A percentile compares a stretch with the other conserved stretches of the same genome.
Conservation (phyloP, 108 stramenopile genomes). For the Skeletonema potamos region DNA sequence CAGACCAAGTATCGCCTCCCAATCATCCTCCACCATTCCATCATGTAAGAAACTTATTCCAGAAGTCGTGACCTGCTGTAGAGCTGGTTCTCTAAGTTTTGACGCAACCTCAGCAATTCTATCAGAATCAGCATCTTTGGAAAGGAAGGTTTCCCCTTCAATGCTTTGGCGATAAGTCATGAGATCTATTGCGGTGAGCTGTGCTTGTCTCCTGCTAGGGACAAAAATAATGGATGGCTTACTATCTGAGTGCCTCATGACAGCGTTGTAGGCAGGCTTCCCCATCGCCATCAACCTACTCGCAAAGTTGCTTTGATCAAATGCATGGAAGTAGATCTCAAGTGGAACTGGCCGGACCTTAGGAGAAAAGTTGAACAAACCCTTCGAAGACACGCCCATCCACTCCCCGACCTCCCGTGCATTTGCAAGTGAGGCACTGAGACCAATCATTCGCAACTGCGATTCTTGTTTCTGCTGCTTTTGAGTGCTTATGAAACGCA, state of each 20-base stretch:
- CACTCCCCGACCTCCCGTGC: constrained; percentile 97
- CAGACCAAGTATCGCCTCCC: constrained; percentile 65
- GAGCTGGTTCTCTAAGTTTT: constrained; percentile 75
- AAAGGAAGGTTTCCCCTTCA: constrained; percentile 54
- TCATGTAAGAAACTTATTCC: constrained; percentile 95
- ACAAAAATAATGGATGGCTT: constrained; percentile 91
- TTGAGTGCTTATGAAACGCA: constrained; percentile 91
- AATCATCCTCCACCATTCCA: constrained; percentile 87
- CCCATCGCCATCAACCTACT: constrained; percentile 95
- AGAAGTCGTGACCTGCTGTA: constrained; percentile 78
- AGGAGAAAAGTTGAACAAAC: constrained; percentile 94
- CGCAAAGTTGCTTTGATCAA: constrained; percentile 92
- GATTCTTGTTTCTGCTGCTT: constrained; percentile 48
- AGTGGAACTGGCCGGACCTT: constrained; percentile 92
- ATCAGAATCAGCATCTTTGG: constrained; percentile 29
- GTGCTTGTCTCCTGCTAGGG: constrained; percentile 95
- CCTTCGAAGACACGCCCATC: constrained; percentile 91
- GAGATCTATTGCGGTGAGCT: constrained; percentile 97
- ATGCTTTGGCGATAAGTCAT: constrained; percentile 88
- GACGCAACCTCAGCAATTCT: constrained; percentile 27
- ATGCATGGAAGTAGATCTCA: constrained; percentile 93
- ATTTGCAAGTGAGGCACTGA: constrained; percentile 94
- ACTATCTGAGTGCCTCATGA: constrained; percentile 70
- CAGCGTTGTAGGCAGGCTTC: constrained; percentile 92
- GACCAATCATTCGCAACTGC: constrained; percentile 87